These are phyloP conservation scores for Eimeria falciformis DNA, from an alignment of 169 alveolate genomes.

Conservation along the genomic window DNA sequence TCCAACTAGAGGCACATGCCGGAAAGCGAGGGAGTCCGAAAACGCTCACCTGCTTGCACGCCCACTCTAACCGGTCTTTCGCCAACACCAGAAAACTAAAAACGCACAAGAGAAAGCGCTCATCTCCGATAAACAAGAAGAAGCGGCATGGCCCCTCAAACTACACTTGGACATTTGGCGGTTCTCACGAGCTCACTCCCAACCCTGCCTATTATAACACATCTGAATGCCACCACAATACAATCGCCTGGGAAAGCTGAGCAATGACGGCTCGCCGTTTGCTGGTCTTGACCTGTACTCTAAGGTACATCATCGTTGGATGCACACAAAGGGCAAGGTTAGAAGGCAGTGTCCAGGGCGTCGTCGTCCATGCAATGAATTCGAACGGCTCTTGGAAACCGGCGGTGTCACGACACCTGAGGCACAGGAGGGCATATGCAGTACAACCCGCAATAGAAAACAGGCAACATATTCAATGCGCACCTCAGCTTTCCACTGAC, in stretches of 20 bases:
- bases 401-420: conserved; percentile 26
- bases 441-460: too few relatives aligned
- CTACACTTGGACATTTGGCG: neutral
- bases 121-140: neutral
- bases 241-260: neutral
- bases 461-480: too few relatives aligned
- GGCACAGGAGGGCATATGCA: neutral
- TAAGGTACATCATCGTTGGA: conserved; percentile 94
- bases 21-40: neutral
- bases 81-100: conserved; percentile 44
- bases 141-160: neutral
- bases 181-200: neutral
- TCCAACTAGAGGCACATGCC: neutral
- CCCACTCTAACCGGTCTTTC: conserved; percentile 67
- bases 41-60: conserved; percentile 40
- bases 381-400: neutral
- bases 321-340: conserved; percentile 96
- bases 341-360: conserved; percentile 99
- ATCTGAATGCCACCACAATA: neutral
- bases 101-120: too few relatives aligned
- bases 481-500: neutral
- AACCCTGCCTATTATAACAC: neutral
- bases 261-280: conserved; percentile 20
- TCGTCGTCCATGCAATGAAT: conserved; percentile 97
- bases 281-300: conserved; percentile 78